A percentile compares a stretch with the other conserved stretches of the same genome.
phyloP scores from a whole-genome alignment of 345 rosid genomes.

The Cardamine chenopodiifolia region DNA sequence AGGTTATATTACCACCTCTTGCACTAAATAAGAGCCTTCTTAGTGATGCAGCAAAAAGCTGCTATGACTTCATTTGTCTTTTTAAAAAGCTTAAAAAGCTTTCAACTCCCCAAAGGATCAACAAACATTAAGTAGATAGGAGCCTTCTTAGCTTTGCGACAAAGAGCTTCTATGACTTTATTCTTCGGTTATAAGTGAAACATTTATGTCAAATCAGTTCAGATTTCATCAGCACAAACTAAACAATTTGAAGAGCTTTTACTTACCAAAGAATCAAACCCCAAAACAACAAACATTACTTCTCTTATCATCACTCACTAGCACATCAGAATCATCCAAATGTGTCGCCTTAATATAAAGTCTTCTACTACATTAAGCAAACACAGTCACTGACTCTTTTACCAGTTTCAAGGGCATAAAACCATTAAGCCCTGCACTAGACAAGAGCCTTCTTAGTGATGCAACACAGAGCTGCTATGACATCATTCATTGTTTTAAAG shows the following conservation, averaged over 20 bases:
- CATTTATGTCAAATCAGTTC: neutral
- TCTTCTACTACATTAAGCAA: neutral
- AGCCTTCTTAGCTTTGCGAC: too few species aligned
- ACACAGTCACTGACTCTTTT: too few species aligned
- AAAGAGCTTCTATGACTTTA: neutral
- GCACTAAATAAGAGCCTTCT: neutral
- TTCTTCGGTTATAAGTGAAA: too few species aligned
- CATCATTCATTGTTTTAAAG: too few species aligned
- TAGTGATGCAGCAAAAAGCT: neutral
- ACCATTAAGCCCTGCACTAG: too few species aligned
- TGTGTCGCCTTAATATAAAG: neutral
- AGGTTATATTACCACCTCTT: neutral
- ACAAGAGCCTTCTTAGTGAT: too few species aligned
- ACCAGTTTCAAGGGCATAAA: too few species aligned
- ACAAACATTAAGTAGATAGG: too few species aligned
- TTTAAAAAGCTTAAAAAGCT: neutral
- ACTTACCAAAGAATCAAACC: neutral
- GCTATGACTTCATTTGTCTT: neutral
- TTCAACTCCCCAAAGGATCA: too few species aligned
- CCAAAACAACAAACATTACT: constrained; percentile 16
- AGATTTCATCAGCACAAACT: too few species aligned
- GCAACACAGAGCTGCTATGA: too few species aligned
- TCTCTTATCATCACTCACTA: neutral
- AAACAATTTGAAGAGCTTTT: too few species aligned
- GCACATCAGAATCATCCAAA: neutral